A percentile compares a stretch with the other conserved stretches of the same genome.
phyloP scores from a whole-genome alignment of 176 grass and related monocot genomes.

The Zea luxurians region DNA sequence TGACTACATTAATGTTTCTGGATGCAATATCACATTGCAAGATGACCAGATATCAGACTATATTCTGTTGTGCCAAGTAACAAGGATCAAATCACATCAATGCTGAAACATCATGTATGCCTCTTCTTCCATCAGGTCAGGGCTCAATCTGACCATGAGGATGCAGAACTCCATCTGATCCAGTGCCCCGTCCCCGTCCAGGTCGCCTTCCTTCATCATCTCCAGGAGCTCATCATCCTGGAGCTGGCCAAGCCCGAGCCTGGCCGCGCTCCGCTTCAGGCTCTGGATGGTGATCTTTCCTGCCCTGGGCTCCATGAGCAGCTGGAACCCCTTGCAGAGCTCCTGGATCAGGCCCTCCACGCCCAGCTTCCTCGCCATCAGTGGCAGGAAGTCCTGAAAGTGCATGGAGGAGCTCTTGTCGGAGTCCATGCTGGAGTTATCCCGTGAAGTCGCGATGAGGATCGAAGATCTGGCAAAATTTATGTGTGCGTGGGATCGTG shows the following conservation, averaged over 20 bases:
- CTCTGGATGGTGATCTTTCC: constrained; percentile 78
- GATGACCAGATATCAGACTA: background rate
- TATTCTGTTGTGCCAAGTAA: constrained; percentile 35
- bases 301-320: constrained; percentile 69
- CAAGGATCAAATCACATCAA: constrained; percentile 27
- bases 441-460: background rate
- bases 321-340: constrained; percentile 92
- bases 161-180: constrained; percentile 89
- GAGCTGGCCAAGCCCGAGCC: constrained; percentile 61
- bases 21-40: background rate
- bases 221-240: constrained; percentile 55
- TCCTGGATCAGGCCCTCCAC: constrained; percentile 74
- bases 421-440: background rate
- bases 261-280: constrained; percentile 56
- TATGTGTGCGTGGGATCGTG: background rate
- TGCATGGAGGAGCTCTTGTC: constrained; percentile 23
- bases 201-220: constrained; percentile 79
- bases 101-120: constrained; percentile 31
- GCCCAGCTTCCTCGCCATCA: constrained; percentile 77
- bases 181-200: constrained; percentile 68
- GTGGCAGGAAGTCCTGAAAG: constrained; percentile 81
- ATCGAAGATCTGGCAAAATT: background rate
- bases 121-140: constrained; percentile 63
- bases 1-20: background rate
- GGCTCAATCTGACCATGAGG: constrained; percentile 88